phyloP scores from a whole-genome alignment of 345 rosid genomes.

The Hypericum perforatum region DNA sequence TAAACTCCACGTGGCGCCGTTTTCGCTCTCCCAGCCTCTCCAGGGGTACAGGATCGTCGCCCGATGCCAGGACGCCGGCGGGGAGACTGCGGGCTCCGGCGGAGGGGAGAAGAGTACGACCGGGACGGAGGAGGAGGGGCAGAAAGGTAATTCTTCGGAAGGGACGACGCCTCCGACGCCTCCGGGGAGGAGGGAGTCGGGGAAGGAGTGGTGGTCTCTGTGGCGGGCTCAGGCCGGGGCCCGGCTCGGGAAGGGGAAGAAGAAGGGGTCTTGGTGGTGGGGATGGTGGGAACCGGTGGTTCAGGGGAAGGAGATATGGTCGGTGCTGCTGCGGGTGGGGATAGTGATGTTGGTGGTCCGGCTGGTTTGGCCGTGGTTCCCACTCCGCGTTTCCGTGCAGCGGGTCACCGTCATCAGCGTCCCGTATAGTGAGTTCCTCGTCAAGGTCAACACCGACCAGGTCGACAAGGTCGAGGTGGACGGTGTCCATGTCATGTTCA shows the following conservation, averaged over 20 bases:
- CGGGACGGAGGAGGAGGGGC: slow-evolving; percentile 30
- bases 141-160: slow-evolving; percentile 14
- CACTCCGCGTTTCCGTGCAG: slow-evolving; percentile 66
- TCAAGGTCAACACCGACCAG: slow-evolving; percentile 50
- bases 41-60: slow-evolving; percentile 31
- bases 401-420: slow-evolving; percentile 56
- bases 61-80: slow-evolving; percentile 61
- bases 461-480: slow-evolving; percentile 87
- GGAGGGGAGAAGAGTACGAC: slow-evolving; percentile 13
- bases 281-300: slow-evolving; percentile 84
- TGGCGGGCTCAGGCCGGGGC: too few relatives aligned
- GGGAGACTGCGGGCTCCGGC: slow-evolving; percentile 27
- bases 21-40: slow-evolving; percentile 5
- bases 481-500: slow-evolving; percentile 77
- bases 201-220: too few relatives aligned
- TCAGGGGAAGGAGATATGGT: slow-evolving; percentile 68
- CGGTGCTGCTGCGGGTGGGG: slow-evolving; percentile 66
- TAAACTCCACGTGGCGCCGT: slow-evolving; percentile 18
- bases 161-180: slow-evolving; percentile 23
- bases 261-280: slow-evolving; percentile 33
- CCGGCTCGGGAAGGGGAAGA: slow-evolving; percentile 43
- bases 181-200: slow-evolving; percentile 20
- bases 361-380: slow-evolving; percentile 77
- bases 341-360: slow-evolving; percentile 73
- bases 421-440: slow-evolving; percentile 81